Conservation (phyloP, 805 yeast genomes). For the Peterozyma toletana region DNA sequence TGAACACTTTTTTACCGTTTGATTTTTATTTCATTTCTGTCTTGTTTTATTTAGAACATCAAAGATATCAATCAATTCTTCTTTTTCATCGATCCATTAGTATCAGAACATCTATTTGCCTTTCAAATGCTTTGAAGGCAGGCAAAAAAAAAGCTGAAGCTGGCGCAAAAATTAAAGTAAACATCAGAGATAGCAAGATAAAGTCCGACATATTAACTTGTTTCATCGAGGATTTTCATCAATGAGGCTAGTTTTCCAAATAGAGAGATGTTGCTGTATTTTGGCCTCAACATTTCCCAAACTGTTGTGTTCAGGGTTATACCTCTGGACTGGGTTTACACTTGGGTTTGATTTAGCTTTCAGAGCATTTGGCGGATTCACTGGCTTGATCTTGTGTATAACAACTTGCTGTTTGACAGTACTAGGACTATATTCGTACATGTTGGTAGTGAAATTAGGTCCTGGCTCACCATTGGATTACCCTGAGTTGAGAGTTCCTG, state of each 20-base stretch:
- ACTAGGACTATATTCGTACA: slow-evolving; percentile 43
- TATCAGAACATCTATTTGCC: too few relatives aligned
- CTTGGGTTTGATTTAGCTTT: slow-evolving; percentile 22
- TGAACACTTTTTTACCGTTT: too few relatives aligned
- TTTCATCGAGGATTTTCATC: too few relatives aligned
- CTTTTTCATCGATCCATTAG: too few relatives aligned
- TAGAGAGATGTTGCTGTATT: slow-evolving; percentile 24
- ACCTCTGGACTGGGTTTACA: slow-evolving; percentile 43
- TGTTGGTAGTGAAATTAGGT: slow-evolving; percentile 42
- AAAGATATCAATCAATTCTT: too few relatives aligned
- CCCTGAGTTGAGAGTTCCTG: slow-evolving; percentile 28
- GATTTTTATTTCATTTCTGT: too few relatives aligned
- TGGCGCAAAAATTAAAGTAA: too few relatives aligned
- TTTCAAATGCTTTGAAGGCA: too few relatives aligned
- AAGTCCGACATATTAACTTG: too few relatives aligned
- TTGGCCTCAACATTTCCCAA: slow-evolving; percentile 42
- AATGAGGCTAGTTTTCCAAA: neutral
- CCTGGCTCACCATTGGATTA: slow-evolving; percentile 64
- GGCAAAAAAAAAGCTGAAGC: too few relatives aligned
- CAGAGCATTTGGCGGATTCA: slow-evolving; percentile 11
- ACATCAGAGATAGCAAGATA: too few relatives aligned
- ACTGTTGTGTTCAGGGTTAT: slow-evolving; percentile 30
- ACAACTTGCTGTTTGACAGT: slow-evolving; percentile 22
- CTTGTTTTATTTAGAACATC: too few relatives aligned
- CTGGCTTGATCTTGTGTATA: slow-evolving; percentile 14